Evolutionary conservation across 805 yeast genomes (phyloP).

Genomic region (Ogataea paraovalis): DNA sequence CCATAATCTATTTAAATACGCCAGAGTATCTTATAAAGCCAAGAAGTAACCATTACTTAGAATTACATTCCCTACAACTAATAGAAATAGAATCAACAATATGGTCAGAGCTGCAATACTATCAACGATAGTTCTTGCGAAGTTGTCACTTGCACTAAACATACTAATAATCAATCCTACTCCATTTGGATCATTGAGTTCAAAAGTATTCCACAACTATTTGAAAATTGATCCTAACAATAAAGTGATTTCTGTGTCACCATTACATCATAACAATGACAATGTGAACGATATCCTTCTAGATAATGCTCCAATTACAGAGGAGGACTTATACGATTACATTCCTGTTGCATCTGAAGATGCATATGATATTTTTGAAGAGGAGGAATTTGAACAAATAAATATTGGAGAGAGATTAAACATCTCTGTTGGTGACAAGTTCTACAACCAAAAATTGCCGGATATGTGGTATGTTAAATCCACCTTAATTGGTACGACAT

Average conservation of each 20-base stretch:
- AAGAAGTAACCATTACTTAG: too few relatives aligned
- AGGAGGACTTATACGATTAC: slow-evolving; percentile 9
- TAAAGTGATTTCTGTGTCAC: slow-evolving; percentile 21
- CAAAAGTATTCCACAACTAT: slow-evolving; percentile 18
- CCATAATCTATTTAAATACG: too few relatives aligned
- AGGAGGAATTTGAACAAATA: slow-evolving; percentile 1
- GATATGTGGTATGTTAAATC: slow-evolving; percentile 47
- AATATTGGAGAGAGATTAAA: slow-evolving; percentile 9
- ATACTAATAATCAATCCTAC: slow-evolving; percentile 19
- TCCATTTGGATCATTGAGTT: slow-evolving; percentile 21
- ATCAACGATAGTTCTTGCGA: background rate
- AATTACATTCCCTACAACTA: too few relatives aligned
- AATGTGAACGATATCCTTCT: slow-evolving; percentile 6
- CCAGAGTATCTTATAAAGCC: too few relatives aligned
- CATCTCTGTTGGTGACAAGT: slow-evolving; percentile 18
- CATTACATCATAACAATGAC: slow-evolving; percentile 10
- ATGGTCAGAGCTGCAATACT: background rate
- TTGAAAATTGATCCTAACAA: slow-evolving; percentile 8
- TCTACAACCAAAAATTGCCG: slow-evolving; percentile 10
- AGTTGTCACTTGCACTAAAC: slow-evolving; percentile 11
- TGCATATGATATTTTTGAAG: background rate
- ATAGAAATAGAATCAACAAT: too few relatives aligned
- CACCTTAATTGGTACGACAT: slow-evolving; percentile 40
- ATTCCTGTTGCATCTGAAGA: background rate
- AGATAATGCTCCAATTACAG: slow-evolving; percentile 11